phyloP scores from a whole-genome alignment of 139 green algal genomes.

The Tetraselmis chui region DNA sequence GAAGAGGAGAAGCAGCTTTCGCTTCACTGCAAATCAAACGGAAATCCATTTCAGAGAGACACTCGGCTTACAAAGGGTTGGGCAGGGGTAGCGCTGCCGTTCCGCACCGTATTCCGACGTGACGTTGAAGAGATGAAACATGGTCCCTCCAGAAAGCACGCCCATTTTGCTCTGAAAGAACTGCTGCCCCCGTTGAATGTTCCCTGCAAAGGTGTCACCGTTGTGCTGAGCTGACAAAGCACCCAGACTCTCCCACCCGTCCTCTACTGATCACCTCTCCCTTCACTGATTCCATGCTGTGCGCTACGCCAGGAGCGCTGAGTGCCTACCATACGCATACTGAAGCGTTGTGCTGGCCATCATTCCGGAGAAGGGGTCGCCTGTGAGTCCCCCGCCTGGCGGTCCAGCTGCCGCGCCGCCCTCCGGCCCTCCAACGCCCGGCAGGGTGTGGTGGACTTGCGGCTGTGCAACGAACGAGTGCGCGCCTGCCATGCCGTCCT shows the following conservation, averaged over 20 bases:
- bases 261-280: too few relatives aligned
- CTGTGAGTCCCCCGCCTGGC: background rate
- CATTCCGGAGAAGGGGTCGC: background rate
- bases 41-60: background rate
- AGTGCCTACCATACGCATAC: background rate
- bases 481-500: too few relatives aligned
- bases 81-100: background rate
- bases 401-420: background rate
- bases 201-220: conserved; percentile 1
- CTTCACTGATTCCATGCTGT: background rate
- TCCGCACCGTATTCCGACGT: conserved; percentile 69
- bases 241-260: background rate
- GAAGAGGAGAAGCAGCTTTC: conserved; percentile 89
- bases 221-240: too few relatives aligned
- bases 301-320: background rate
- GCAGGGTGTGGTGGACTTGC: background rate
- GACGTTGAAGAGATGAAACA: conserved; percentile 86
- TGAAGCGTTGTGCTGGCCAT: background rate
- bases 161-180: conserved; percentile 42
- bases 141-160: conserved; percentile 60
- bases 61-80: background rate
- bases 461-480: too few relatives aligned
- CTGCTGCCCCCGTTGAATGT: background rate
- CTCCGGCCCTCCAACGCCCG: too few relatives aligned
- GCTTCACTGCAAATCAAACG: conserved; percentile 45